Percentiles rank a stretch among this genome's conserved stretches.
Evolutionary conservation across 371 early-diverging fungal species (phyloP).

Genomic region (Mucor mucedo): DNA sequence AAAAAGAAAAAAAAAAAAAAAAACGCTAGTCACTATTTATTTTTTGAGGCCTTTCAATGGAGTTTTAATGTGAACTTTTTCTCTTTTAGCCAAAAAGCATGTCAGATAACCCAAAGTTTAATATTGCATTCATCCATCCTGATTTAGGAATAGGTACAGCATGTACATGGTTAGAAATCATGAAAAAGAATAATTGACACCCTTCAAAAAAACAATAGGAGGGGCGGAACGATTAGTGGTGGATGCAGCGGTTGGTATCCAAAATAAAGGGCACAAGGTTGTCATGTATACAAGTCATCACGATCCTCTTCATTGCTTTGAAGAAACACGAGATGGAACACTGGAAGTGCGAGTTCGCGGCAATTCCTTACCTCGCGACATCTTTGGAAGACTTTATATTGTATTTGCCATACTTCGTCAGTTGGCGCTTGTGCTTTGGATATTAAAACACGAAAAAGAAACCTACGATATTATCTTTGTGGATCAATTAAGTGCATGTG

Average conservation of each 20-base stretch:
- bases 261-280: conserved; percentile 81
- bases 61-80: conserved; percentile 2
- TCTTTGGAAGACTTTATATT: conserved; percentile 76
- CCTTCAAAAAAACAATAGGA: conserved; percentile 49
- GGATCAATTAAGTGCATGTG: conserved; percentile 88
- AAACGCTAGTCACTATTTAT: conserved; percentile 4
- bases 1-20: not conserved
- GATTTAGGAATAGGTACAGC: conserved; percentile 85
- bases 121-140: conserved; percentile 87
- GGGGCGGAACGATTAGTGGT: conserved; percentile 97
- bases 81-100: conserved; percentile 1
- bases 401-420: conserved; percentile 84
- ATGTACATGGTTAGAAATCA: too few relatives aligned
- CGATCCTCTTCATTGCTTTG: conserved; percentile 87
- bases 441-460: conserved; percentile 47
- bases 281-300: conserved; percentile 91
- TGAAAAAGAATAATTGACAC: too few relatives aligned
- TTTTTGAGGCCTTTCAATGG: not conserved
- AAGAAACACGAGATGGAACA: conserved; percentile 92
- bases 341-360: conserved; percentile 77
- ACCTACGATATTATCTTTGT: conserved; percentile 83
- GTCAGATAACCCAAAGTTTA: conserved; percentile 24
- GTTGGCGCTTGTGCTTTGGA: conserved; percentile 64
- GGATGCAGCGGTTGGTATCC: conserved; percentile 88
- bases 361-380: conserved; percentile 71